Conservation (phyloP, 2,329 filamentous ascomycete species). For the Amphichorda felina region DNA sequence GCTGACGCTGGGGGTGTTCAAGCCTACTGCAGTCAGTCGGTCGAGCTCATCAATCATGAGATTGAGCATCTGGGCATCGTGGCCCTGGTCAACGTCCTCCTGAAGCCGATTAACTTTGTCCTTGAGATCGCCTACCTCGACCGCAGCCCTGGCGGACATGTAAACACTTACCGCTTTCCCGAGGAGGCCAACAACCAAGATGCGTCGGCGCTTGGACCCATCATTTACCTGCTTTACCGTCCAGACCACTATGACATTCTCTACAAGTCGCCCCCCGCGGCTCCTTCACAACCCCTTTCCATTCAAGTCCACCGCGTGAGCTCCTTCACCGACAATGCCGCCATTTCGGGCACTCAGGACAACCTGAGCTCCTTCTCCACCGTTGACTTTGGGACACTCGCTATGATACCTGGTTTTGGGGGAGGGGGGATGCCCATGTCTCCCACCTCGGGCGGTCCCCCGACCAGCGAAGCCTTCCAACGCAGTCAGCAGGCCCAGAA, state of each 20-base stretch:
- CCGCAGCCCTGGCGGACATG: slow-evolving; percentile 64
- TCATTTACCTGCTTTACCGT: slow-evolving; percentile 50
- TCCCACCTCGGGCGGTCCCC: slow-evolving; percentile 14
- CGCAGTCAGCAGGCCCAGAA: slow-evolving; percentile 18
- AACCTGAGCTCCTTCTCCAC: slow-evolving; percentile 28
- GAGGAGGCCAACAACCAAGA: slow-evolving; percentile 37
- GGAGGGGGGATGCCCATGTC: slow-evolving; percentile 18
- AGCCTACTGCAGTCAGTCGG: slow-evolving; percentile 55
- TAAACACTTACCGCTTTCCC: slow-evolving; percentile 59
- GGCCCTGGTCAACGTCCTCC: slow-evolving; percentile 64
- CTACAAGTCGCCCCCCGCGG: slow-evolving; percentile 45
- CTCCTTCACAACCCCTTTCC: slow-evolving; percentile 10
- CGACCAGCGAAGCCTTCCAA: slow-evolving; percentile 17
- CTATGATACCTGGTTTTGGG: slow-evolving; percentile 34
- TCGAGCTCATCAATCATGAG: slow-evolving; percentile 68
- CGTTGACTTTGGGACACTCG: slow-evolving; percentile 28
- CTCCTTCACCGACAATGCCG: slow-evolving; percentile 31
- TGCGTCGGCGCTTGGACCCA: slow-evolving; percentile 29
- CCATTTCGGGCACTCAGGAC: slow-evolving; percentile 26
- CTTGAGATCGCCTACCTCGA: slow-evolving; percentile 90
- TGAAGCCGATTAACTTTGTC: slow-evolving; percentile 66
- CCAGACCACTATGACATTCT: slow-evolving; percentile 91
- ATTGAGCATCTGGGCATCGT: slow-evolving; percentile 85
- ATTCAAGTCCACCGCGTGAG: slow-evolving; percentile 43
- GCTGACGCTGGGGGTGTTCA: slow-evolving; percentile 41